Conservation (phyloP, 352 stramenopile species). For the Elongisporangium senticosum region DNA sequence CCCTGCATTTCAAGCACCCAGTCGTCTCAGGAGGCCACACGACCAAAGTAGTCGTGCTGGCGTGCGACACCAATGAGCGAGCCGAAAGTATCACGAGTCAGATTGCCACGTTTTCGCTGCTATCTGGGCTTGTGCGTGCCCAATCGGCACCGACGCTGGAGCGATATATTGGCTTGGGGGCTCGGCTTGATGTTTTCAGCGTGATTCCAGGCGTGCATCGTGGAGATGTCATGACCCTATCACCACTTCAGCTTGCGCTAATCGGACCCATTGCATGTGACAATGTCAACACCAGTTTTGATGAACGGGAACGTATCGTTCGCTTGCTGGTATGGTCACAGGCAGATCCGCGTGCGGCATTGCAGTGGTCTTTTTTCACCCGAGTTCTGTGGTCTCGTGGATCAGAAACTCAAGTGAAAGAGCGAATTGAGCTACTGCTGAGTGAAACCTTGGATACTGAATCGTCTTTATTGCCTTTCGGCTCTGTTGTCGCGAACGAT, state of each 20-base stretch:
- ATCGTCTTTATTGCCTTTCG: constrained; percentile 20
- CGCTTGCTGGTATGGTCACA: constrained; percentile 34
- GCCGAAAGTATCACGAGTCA: constrained; percentile 33
- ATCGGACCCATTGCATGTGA: background rate
- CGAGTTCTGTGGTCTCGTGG: constrained; percentile 31
- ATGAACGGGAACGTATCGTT: constrained; percentile 9
- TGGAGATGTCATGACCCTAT: constrained; percentile 18
- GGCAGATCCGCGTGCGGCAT: constrained; percentile 32
- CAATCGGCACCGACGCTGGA: constrained; percentile 28
- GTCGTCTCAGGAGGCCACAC: constrained; percentile 23
- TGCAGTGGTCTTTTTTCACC: constrained; percentile 59
- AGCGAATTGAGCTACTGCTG: constrained; percentile 26
- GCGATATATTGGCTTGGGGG: constrained; percentile 42
- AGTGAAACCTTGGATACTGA: constrained; percentile 14
- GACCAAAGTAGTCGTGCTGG: constrained; percentile 47
- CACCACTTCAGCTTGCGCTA: constrained; percentile 53
- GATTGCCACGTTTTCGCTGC: constrained; percentile 52
- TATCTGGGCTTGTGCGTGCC: constrained; percentile 34
- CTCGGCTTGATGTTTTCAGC: constrained; percentile 44
- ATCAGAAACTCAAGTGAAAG: background rate
- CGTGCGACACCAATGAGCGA: constrained; percentile 26
- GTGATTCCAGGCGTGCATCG: constrained; percentile 17
- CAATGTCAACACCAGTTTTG: background rate
- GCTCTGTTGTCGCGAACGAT: constrained; percentile 32
- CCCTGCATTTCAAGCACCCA: constrained; percentile 47